A percentile compares a stretch with the other conserved stretches of the same genome.
phyloP scores from a whole-genome alignment of 2,329 filamentous ascomycete genomes.

The Alternaria metachromatica region DNA sequence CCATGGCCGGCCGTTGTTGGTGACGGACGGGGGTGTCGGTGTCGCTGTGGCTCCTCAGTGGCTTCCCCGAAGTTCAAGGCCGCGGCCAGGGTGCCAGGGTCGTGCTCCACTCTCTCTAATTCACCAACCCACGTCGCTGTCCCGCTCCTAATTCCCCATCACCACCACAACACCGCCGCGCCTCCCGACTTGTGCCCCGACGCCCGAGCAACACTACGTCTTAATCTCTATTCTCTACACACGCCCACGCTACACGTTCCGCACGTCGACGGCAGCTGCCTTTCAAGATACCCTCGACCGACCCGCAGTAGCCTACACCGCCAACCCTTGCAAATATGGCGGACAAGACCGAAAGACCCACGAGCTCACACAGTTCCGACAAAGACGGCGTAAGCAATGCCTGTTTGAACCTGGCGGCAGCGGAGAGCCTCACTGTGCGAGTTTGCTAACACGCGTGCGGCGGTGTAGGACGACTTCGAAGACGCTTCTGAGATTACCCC shows the following conservation, averaged over 20 bases:
- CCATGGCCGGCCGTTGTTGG: background rate
- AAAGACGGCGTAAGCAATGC: slow-evolving; percentile 34
- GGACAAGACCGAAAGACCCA: slow-evolving; percentile 31
- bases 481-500: slow-evolving; percentile 71
- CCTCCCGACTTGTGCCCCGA: background rate
- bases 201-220: slow-evolving; percentile 2
- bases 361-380: slow-evolving; percentile 43
- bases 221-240: slow-evolving; percentile 14
- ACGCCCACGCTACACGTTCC: background rate
- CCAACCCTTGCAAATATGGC: slow-evolving; percentile 26
- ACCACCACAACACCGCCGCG: slow-evolving; percentile 3
- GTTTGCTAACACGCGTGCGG: slow-evolving; percentile 19
- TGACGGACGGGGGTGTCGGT: background rate
- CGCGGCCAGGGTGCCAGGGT: slow-evolving; percentile 14
- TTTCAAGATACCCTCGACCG: slow-evolving; percentile 15
- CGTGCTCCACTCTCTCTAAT: slow-evolving; percentile 18
- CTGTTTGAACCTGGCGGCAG: background rate
- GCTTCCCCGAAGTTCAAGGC: slow-evolving; percentile 12
- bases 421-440: background rate
- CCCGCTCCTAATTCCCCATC: slow-evolving; percentile 17
- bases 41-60: slow-evolving; percentile 12
- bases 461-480: slow-evolving; percentile 75
- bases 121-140: slow-evolving; percentile 18
- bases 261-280: slow-evolving; percentile 24
- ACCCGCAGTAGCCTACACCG: slow-evolving; percentile 16